A percentile compares a stretch with the other conserved stretches of the same genome.
Conservation (phyloP, 75 land plant species). For the Selaginella tamariscina region DNA sequence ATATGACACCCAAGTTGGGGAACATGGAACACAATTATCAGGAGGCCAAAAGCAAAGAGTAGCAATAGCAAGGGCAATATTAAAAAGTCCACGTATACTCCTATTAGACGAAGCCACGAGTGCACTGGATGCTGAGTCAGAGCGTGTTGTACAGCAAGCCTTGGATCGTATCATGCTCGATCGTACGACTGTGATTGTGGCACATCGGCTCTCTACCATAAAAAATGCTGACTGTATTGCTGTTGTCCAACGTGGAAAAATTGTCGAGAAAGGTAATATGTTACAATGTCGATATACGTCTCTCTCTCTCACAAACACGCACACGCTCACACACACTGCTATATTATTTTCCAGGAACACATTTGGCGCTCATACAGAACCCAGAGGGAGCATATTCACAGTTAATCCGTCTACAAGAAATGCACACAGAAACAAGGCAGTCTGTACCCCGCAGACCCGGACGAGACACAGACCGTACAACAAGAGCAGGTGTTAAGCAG, state of each 20-base stretch:
- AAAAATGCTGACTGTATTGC: constrained; percentile 59
- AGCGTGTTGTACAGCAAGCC: constrained; percentile 64
- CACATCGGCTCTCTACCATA: constrained; percentile 64
- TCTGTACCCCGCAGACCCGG: not conserved
- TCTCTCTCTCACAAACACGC: too few relatives aligned
- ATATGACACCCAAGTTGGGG: constrained; percentile 58
- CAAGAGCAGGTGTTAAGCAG: not conserved
- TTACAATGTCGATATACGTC: too few relatives aligned
- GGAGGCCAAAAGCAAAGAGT: constrained; percentile 84
- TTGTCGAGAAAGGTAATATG: constrained; percentile 42
- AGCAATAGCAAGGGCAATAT: constrained; percentile 75
- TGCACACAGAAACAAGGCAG: constrained; percentile 19
- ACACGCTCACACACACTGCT: too few relatives aligned
- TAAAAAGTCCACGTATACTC: constrained; percentile 62
- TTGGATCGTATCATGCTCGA: constrained; percentile 40
- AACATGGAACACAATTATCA: constrained; percentile 66
- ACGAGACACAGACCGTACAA: not conserved
- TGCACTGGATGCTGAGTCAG: constrained; percentile 66
- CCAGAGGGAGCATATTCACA: constrained; percentile 55
- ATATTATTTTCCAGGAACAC: constrained; percentile 60
- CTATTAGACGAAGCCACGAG: constrained; percentile 85
- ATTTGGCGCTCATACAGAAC: constrained; percentile 40
- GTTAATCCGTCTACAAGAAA: constrained; percentile 58
- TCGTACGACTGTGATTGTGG: constrained; percentile 62
- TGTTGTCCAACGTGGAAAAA: constrained; percentile 49